Conservation (phyloP, 2,329 filamentous ascomycete species). For the Alternaria rosae region DNA sequence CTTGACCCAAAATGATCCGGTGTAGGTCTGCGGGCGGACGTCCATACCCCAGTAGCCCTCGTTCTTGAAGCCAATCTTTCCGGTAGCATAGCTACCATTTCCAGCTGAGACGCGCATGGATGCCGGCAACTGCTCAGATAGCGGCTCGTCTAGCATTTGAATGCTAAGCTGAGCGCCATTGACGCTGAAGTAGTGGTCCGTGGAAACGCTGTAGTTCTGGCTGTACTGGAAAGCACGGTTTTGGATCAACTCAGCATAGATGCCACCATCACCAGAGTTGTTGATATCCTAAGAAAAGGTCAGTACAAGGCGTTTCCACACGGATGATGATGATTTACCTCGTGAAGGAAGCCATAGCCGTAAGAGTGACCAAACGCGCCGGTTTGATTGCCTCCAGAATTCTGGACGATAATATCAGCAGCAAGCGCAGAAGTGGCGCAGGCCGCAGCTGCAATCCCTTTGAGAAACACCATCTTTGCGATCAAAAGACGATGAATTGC, state of each 20-base stretch:
- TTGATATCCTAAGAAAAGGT: constrained; percentile 56
- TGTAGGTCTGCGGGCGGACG: constrained; percentile 58
- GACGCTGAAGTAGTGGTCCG: constrained; percentile 42
- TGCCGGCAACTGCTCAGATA: constrained; percentile 56
- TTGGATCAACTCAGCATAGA: constrained; percentile 74
- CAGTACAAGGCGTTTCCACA: background rate
- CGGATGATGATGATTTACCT: constrained; percentile 17
- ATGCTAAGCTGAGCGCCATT: constrained; percentile 48
- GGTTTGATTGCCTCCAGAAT: constrained; percentile 37
- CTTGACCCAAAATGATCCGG: constrained; percentile 60
- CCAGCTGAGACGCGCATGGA: constrained; percentile 53
- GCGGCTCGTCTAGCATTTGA: constrained; percentile 49
- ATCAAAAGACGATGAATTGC: constrained; percentile 18
- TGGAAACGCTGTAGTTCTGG: constrained; percentile 31
- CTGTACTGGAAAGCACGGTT: constrained; percentile 73
- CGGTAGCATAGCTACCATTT: constrained; percentile 44
- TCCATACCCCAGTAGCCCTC: constrained; percentile 62
- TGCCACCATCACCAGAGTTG: constrained; percentile 74
- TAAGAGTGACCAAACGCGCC: constrained; percentile 39
- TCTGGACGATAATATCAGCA: constrained; percentile 37
- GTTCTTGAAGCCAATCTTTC: constrained; percentile 58
- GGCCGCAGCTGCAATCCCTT: constrained; percentile 29
- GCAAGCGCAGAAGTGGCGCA: constrained; percentile 32
- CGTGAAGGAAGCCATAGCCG: constrained; percentile 43
- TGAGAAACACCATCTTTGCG: constrained; percentile 31